Percentiles rank a stretch among this genome's conserved stretches.
Evolutionary conservation across 768 basidiomycete genomes (phyloP).

Genomic region (Hortiboletus campestris): DNA sequence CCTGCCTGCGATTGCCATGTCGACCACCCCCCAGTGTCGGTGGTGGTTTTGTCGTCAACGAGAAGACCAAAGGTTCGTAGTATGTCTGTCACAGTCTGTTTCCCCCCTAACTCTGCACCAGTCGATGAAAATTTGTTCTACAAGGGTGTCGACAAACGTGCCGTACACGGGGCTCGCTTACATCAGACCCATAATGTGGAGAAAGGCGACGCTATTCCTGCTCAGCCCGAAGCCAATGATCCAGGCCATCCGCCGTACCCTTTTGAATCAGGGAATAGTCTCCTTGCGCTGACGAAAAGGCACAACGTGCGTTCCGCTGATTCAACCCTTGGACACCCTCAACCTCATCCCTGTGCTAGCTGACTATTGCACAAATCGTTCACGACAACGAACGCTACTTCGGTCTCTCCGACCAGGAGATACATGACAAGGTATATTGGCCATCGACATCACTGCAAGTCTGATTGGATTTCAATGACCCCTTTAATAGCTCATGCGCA

Average conservation of each 20-base stretch:
- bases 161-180: constrained; percentile 76
- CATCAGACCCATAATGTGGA: constrained; percentile 57
- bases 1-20: not conserved
- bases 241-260: constrained; percentile 75
- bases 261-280: constrained; percentile 72
- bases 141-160: constrained; percentile 82
- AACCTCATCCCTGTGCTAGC: constrained; percentile 41
- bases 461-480: not conserved
- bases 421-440: constrained; percentile 60
- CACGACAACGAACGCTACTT: constrained; percentile 89
- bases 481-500: constrained; percentile 53
- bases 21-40: constrained; percentile 57
- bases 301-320: constrained; percentile 64
- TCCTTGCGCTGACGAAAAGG: constrained; percentile 71
- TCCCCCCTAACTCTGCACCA: constrained; percentile 24
- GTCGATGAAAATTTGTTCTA: constrained; percentile 95
- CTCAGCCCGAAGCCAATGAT: constrained; percentile 19
- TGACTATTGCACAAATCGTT: constrained; percentile 92
- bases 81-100: not conserved
- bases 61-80: constrained; percentile 76
- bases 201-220: constrained; percentile 13
- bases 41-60: constrained; percentile 93
- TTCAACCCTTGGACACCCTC: not conserved
- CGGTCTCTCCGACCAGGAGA: constrained; percentile 71
- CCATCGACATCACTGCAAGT: not conserved